Evolutionary conservation across 2,329 filamentous ascomycete species (phyloP), one percentile per base, ranked within the genome.

Genomic region (Arthrinium phaeospermum): DNA sequence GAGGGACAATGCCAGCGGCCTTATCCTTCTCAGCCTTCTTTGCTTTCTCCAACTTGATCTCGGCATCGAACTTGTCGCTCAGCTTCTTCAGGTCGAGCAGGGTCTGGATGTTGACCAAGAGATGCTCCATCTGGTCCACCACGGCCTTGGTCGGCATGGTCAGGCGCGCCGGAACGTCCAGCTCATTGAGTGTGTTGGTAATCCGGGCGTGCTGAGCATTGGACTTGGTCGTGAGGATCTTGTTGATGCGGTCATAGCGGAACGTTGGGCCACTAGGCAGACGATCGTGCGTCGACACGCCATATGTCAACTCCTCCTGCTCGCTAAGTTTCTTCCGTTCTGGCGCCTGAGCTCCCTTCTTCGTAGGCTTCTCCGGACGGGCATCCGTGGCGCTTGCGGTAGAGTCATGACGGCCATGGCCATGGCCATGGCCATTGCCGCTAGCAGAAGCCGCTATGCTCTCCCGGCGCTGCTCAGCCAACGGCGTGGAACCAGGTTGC

Each of bases 181-280:
- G 85, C 81, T 95, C 92, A 57, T 86, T 87, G 34, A 96, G 89
- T 5, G 91, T 91, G 71, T 92, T 92, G 19, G 87, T 90, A 75
- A 96, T 95, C 75, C 93, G 93, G 73, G 90, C 83, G 75, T 94
- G 93, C 80, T 95, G 93, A 73, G 93, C 90, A 71, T 92, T 90
- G 22, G 90, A 92, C 83, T 95, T 95, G 75, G 92, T 92, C 49
- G 91, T 91, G 71, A 94, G 92, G 34, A 94, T 89, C 81, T 95
- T 95, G 76, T 92, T 91, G 72, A 96, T 90, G 80, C 91, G 92
- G 77, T 96, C 93, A 41, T 94, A 94, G 16, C 96, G 93, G 87
- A 98, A 98, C 19, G 94, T 92, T 47, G 98, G 94, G 8, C 96
- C 96, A 12, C 92, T 93, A 1, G 92, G 91, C 51, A 98, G 88